Evolutionary conservation across 164 flowering plant genomes (phyloP).

Genomic region (Sextonia rubra): DNA sequence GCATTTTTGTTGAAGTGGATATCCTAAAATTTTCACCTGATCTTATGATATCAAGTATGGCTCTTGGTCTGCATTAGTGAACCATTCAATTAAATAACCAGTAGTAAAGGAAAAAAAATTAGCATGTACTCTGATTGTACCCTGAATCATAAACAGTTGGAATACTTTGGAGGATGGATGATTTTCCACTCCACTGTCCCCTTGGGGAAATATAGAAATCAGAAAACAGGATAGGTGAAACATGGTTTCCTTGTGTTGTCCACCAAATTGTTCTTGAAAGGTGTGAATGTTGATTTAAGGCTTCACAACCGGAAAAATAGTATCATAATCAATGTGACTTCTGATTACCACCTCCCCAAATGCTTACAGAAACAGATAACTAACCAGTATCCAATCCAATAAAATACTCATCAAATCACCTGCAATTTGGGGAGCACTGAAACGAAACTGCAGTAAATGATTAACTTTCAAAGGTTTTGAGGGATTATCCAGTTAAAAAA

Average conservation of each 20-base stretch:
- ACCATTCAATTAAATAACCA: slow-evolving; percentile 7
- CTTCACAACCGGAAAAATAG: not conserved
- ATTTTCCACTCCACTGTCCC: not conserved
- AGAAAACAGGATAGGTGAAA: not conserved
- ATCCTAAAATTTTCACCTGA: slow-evolving; percentile 95
- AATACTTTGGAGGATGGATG: not conserved
- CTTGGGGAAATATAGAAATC: not conserved
- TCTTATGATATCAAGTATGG: slow-evolving; percentile 87
- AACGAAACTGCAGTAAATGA: not conserved
- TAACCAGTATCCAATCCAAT: not conserved
- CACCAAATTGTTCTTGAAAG: not conserved
- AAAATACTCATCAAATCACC: too few species aligned
- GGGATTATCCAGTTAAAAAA: not conserved
- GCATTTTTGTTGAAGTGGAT: slow-evolving; percentile 85
- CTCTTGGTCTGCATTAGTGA: slow-evolving; percentile 69
- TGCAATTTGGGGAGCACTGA: not conserved
- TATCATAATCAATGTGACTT: not conserved
- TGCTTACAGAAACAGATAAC: not conserved
- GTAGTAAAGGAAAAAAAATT: not conserved
- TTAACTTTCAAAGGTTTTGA: not conserved
- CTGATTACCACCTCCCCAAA: not conserved
- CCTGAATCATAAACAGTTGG: not conserved
- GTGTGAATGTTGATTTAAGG: not conserved
- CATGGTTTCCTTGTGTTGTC: not conserved
- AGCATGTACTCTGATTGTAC: not conserved